These are phyloP conservation scores for Beauveria rudraprayagi DNA, from an alignment of 2,329 filamentous ascomycete genomes.

Conservation along the genomic window DNA sequence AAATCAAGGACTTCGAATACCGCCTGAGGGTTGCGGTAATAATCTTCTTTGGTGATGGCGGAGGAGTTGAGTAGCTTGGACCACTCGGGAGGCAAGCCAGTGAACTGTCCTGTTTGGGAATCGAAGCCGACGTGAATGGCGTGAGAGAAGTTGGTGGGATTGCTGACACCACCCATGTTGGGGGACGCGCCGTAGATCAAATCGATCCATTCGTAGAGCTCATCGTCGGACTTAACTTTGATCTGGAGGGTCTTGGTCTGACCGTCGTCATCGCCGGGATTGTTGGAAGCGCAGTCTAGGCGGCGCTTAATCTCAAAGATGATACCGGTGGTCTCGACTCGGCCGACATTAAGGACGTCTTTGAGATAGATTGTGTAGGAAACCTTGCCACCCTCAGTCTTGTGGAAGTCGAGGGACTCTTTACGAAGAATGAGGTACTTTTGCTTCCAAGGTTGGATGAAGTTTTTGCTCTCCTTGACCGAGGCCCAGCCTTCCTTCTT, in stretches of 20 bases:
- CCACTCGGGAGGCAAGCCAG: conserved; percentile 92
- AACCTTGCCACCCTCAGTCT: conserved; percentile 79
- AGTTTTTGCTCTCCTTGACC: conserved; percentile 83
- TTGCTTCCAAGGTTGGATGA: conserved; percentile 81
- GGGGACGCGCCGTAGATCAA: conserved; percentile 95
- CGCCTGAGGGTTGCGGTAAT: conserved; percentile 89
- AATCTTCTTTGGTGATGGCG: conserved; percentile 96
- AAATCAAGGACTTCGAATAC: conserved; percentile 77
- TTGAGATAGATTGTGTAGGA: conserved; percentile 78
- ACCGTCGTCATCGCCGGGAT: conserved; percentile 71
- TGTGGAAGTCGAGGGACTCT: conserved; percentile 89
- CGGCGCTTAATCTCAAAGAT: conserved; percentile 88
- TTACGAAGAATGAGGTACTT: conserved; percentile 89
- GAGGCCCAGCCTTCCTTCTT: conserved; percentile 77
- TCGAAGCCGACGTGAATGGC: conserved; percentile 97
- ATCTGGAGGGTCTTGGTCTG: conserved; percentile 79
- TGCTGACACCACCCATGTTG: conserved; percentile 95
- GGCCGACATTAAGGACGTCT: conserved; percentile 82
- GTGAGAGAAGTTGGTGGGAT: conserved; percentile 96
- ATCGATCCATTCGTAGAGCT: conserved; percentile 98
- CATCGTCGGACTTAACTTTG: conserved; percentile 89
- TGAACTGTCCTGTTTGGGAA: conserved; percentile 88
- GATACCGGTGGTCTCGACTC: conserved; percentile 83
- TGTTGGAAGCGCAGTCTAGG: conserved; percentile 58
- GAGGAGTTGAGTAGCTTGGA: conserved; percentile 93